Conservation (phyloP, 352 stramenopile genomes). For the Globisporangium apiculatum region DNA sequence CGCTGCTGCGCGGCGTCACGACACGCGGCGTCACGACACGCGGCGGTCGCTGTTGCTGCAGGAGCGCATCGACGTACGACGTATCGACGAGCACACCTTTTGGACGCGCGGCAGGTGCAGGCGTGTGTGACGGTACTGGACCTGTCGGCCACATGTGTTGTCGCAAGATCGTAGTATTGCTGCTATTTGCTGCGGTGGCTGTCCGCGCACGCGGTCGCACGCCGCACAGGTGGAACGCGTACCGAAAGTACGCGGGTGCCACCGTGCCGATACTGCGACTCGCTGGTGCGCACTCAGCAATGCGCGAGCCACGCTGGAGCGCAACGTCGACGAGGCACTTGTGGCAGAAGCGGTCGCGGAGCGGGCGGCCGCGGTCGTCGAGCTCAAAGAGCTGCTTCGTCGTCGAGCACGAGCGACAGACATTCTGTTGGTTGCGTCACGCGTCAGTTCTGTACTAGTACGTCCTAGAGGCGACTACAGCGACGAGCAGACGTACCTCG, state of each 20-base stretch:
- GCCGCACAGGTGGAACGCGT: not conserved
- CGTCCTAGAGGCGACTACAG: too few species aligned
- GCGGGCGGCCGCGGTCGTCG: constrained; percentile 25
- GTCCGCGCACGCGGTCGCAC: not conserved
- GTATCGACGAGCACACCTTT: not conserved
- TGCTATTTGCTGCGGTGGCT: too few species aligned
- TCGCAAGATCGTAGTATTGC: too few species aligned
- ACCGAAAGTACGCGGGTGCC: constrained; percentile 12
- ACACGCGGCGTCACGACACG: too few species aligned
- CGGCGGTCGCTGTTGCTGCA: not conserved
- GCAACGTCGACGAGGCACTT: constrained; percentile 23
- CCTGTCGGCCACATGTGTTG: too few species aligned
- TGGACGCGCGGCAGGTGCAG: not conserved
- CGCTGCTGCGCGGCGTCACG: too few species aligned
- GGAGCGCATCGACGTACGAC: not conserved
- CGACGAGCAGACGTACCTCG: constrained; percentile 11
- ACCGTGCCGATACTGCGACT: not conserved
- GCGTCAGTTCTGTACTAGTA: too few species aligned
- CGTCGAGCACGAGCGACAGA: constrained; percentile 38
- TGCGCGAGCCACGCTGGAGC: constrained; percentile 1
- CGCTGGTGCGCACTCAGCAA: not conserved
- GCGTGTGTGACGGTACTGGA: not conserved
- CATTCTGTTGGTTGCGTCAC: constrained; percentile 16
- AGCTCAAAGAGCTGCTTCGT: constrained; percentile 39
- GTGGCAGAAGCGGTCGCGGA: constrained; percentile 37